Evolutionary conservation across 768 basidiomycete genomes (phyloP), one percentile per base, ranked within the genome.

Genomic region (Clavulina sp.): DNA sequence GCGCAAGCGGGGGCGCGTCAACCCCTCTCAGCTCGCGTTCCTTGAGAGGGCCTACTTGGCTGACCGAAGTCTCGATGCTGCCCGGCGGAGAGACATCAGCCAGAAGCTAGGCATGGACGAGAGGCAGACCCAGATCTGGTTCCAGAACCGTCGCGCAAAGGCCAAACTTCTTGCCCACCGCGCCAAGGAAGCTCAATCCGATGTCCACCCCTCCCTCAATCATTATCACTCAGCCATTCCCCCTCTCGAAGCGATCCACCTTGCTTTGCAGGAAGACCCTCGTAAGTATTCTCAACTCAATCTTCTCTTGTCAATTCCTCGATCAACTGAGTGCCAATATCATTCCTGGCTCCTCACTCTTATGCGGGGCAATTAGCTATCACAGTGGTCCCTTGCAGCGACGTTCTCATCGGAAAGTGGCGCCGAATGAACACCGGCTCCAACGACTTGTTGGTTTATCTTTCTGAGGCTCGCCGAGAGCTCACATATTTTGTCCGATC

Each of bases 101-200:
- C 73, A 77, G 24, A 63, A 74, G 51, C 69, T 88, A 4, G 81
- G 82, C 16, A 85, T 88, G 80, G 75, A 81, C 48, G 85, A 87
- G 64, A 77, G 84, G 32, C 85, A 86, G 68, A 85, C 82, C 0
- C 85, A 87, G 64, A 82, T 88, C 44, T 87, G 85, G 85, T 87
- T 86, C 59, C 84, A 87, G 62, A 87, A 87, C 61, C 70, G 85
- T 53, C 81, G 85, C 2, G 85, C 85, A 38, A 88, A 88, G 62
- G 83, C 82, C 2, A 87, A 84, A 60, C 65, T 81, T 6, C 75
- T 73, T 52, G 77, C 78, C 40, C 30, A 49, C 26, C 44, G 56
- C 24, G 48, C 43, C 46, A 24, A 7, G 46, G 29, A 21, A 36
- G 19, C 47, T 34, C 38, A 34, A 41, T 40, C 47, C 36, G 26